phyloP scores from a whole-genome alignment of 2,329 filamentous ascomycete genomes.

The Claviceps pusilla region DNA sequence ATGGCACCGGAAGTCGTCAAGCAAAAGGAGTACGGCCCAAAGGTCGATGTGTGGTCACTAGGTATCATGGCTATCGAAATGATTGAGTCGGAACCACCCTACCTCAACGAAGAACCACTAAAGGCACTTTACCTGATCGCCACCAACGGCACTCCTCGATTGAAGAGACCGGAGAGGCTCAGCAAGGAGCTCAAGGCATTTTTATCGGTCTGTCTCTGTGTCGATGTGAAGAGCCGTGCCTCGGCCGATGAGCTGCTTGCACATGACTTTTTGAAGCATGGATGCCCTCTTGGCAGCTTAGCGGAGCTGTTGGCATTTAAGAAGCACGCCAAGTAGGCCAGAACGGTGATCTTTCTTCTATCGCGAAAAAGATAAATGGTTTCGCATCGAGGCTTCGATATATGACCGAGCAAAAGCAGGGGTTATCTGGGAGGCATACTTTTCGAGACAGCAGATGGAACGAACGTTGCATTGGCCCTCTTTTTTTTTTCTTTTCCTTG shows the following conservation, averaged over 20 bases:
- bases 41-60: conserved; percentile 97
- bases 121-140: conserved; percentile 96
- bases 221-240: conserved; percentile 87
- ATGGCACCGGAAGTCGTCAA: conserved; percentile 99
- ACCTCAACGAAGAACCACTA: conserved; percentile 92
- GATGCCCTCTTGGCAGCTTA: conserved; percentile 69
- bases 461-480: background rate
- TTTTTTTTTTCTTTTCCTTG: background rate
- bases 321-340: conserved; percentile 47
- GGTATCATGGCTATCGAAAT: conserved; percentile 99
- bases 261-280: conserved; percentile 89
- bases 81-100: conserved; percentile 97
- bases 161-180: conserved; percentile 97
- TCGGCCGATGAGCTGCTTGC: conserved; percentile 78
- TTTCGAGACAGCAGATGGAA: conserved; percentile 7
- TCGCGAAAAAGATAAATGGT: background rate
- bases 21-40: conserved; percentile 95
- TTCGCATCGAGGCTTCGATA: background rate
- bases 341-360: background rate
- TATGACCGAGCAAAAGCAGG: conserved; percentile 3
- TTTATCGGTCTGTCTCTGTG: conserved; percentile 87
- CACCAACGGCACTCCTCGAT: conserved; percentile 86
- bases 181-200: conserved; percentile 97
- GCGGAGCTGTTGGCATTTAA: conserved; percentile 81
- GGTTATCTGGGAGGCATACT: background rate